These are phyloP conservation scores for Boletus subcaerulescens DNA, from an alignment of 768 basidiomycete species.

Conservation along the genomic window DNA sequence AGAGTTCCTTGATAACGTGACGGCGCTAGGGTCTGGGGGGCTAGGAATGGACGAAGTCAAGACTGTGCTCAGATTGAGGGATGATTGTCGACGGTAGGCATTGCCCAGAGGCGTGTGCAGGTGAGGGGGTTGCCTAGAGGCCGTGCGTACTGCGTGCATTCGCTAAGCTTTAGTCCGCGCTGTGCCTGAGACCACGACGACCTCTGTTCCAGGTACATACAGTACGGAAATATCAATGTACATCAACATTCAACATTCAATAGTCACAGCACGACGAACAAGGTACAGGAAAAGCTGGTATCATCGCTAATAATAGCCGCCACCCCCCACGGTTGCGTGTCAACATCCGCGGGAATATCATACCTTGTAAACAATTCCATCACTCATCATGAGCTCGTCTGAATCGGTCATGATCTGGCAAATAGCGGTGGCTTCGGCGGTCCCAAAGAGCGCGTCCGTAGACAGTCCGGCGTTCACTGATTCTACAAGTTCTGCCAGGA, in stretches of 20 bases:
- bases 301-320: background rate
- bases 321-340: background rate
- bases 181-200: too few relatives aligned
- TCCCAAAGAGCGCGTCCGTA: conserved; percentile 70
- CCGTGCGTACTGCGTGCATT: too few relatives aligned
- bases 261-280: background rate
- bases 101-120: too few relatives aligned
- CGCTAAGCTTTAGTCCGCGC: too few relatives aligned
- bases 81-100: conserved; percentile 32
- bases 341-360: conserved; percentile 31
- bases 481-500: conserved; percentile 65
- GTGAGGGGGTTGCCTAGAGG: too few relatives aligned
- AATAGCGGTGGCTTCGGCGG: conserved; percentile 71
- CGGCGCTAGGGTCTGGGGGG: conserved; percentile 58
- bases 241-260: background rate
- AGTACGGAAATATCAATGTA: background rate
- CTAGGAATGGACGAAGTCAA: conserved; percentile 60
- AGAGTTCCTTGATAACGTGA: conserved; percentile 40
- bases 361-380: conserved; percentile 83
- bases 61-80: conserved; percentile 48
- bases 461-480: conserved; percentile 74
- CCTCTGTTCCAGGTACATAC: too few relatives aligned
- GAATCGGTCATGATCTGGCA: conserved; percentile 71
- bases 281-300: background rate
- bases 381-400: conserved; percentile 81